Evolutionary conservation across 257 asterid species (phyloP).

Genomic region (Oldenlandia corymbosa): DNA sequence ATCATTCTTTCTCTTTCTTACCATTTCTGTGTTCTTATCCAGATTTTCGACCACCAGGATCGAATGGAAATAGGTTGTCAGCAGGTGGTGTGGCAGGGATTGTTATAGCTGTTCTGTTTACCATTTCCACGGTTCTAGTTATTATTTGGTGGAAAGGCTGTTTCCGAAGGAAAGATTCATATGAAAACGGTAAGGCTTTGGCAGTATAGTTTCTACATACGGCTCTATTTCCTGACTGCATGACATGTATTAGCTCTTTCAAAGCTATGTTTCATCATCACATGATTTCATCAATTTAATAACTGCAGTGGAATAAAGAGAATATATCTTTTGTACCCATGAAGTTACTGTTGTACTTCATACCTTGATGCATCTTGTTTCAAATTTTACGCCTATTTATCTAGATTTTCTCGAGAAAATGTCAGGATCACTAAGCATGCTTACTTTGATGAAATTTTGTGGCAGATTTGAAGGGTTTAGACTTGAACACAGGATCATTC

Average conservation of each 20-base stretch:
- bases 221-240: neutral
- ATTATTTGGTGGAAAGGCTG: slow-evolving; percentile 65
- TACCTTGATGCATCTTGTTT: neutral
- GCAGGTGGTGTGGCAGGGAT: slow-evolving; percentile 47
- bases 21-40: slow-evolving; percentile 14
- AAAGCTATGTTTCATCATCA: neutral
- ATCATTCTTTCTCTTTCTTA: neutral
- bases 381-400: neutral
- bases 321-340: neutral
- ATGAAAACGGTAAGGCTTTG: slow-evolving; percentile 32
- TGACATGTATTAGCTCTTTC: neutral
- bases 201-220: neutral
- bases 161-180: slow-evolving; percentile 21
- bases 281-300: too few relatives aligned
- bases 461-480: slow-evolving; percentile 26
- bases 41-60: slow-evolving; percentile 46
- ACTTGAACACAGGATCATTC: slow-evolving; percentile 55
- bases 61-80: slow-evolving; percentile 34
- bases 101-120: slow-evolving; percentile 35
- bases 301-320: too few relatives aligned
- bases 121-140: slow-evolving; percentile 25
- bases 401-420: neutral
- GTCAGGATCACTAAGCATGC: neutral
- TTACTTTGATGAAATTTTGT: neutral
- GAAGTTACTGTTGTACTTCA: neutral